Percentiles rank a stretch among this genome's conserved stretches.
Conservation (phyloP, 805 yeast genomes). For the Hemisphaericaspora nanyangensis region DNA sequence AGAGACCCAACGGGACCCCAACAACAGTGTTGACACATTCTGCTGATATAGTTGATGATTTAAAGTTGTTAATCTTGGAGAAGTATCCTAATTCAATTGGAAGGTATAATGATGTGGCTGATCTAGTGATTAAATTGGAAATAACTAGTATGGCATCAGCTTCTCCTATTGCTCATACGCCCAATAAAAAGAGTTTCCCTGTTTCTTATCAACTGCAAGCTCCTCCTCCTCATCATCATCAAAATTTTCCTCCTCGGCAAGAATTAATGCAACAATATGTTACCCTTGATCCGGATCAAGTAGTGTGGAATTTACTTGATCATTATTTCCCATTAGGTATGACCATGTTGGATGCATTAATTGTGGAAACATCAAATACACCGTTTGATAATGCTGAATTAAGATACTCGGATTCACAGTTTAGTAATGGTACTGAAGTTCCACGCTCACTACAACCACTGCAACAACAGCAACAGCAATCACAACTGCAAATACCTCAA, state of each 20-base stretch:
- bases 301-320: constrained; percentile 57
- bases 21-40: constrained; percentile 64
- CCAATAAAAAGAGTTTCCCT: not conserved
- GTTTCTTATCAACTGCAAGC: not conserved
- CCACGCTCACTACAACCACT: no score
- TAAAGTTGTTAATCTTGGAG: constrained; percentile 59
- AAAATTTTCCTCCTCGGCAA: not conserved
- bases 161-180: not conserved
- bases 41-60: constrained; percentile 73
- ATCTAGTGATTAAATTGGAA: constrained; percentile 40
- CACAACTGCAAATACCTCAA: constrained; percentile 5
- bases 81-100: constrained; percentile 70
- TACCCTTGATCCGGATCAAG: constrained; percentile 56
- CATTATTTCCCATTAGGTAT: constrained; percentile 63
- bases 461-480: constrained; percentile 6
- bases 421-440: no score
- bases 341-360: constrained; percentile 60
- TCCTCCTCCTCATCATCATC: not conserved
- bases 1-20: constrained; percentile 49
- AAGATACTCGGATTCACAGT: not conserved
- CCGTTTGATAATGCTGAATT: constrained; percentile 11
- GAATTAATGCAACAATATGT: not conserved
- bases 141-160: constrained; percentile 9
- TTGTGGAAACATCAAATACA: constrained; percentile 43
- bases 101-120: constrained; percentile 64